Evolutionary conservation across 192 early-diverging fungal genomes (phyloP).

Genomic region (Coemansia sp.): DNA sequence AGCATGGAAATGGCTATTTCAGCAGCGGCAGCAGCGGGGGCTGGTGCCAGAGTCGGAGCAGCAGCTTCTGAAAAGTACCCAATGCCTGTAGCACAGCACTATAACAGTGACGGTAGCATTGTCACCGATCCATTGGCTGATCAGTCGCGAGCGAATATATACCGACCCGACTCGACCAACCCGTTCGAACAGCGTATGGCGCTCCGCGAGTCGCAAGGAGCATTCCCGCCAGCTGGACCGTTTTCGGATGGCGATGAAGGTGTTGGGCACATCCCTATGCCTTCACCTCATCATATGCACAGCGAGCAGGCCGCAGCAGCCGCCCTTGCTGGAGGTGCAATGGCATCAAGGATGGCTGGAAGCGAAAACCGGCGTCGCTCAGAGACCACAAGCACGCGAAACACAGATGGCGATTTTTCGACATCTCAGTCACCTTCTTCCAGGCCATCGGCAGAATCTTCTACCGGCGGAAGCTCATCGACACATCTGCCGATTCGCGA

Average conservation of each 20-base stretch:
- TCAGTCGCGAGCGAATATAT: conserved; percentile 30
- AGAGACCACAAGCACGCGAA: conserved; percentile 42
- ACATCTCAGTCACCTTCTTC: conserved; percentile 31
- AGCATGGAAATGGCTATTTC: conserved; percentile 14
- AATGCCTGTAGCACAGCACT: conserved; percentile 13
- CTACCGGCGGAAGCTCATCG: conserved; percentile 26
- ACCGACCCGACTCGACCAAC: conserved; percentile 49
- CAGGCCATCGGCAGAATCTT: conserved; percentile 48
- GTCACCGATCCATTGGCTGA: conserved; percentile 9
- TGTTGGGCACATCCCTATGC: conserved; percentile 44
- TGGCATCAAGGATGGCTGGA: background rate
- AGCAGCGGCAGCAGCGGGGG: conserved; percentile 16
- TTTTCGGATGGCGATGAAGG: conserved; percentile 35
- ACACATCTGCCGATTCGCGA: conserved; percentile 52
- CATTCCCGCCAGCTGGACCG: conserved; percentile 53
- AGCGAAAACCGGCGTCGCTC: conserved; percentile 37
- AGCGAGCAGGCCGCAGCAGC: conserved; percentile 40
- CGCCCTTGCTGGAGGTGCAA: conserved; percentile 28
- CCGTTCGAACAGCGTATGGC: conserved; percentile 55
- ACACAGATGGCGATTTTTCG: conserved; percentile 30
- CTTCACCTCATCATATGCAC: conserved; percentile 28
- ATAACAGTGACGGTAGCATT: conserved; percentile 2
- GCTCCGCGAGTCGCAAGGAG: conserved; percentile 46
- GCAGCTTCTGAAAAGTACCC: conserved; percentile 11
- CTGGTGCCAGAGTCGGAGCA: conserved; percentile 10